Evolutionary conservation across 108 stramenopile species (phyloP).

Genomic region (Asterionellopsis glacialis): DNA sequence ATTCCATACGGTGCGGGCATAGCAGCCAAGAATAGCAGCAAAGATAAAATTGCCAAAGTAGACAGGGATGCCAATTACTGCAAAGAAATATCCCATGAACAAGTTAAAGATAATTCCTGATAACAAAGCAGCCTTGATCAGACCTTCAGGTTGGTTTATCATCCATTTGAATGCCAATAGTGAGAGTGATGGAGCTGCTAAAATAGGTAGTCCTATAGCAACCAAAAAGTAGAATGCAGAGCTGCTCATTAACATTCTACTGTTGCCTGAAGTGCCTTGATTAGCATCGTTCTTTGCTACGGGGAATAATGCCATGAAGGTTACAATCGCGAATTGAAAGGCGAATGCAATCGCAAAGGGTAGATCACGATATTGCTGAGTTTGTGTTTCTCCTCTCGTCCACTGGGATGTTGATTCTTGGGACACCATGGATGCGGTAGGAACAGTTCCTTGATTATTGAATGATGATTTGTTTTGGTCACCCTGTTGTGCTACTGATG

Average conservation of each 20-base stretch:
- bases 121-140: constrained; percentile 58
- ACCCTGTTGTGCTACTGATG: no score
- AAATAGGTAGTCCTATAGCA: constrained; percentile 15
- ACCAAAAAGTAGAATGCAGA: no score
- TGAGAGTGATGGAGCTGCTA: constrained; percentile 21
- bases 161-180: constrained; percentile 25
- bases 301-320: constrained; percentile 15
- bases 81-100: constrained; percentile 26
- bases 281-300: no score
- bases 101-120: constrained; percentile 43
- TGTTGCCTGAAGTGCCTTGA: no score
- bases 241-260: no score
- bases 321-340: constrained; percentile 20
- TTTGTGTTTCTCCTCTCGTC: constrained; percentile 27
- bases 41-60: constrained; percentile 34
- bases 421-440: no score
- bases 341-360: constrained; percentile 52
- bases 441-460: no score
- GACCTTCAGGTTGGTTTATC: constrained; percentile 29
- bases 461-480: no score
- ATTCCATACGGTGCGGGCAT: constrained; percentile 60
- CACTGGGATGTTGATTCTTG: background rate
- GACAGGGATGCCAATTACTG: constrained; percentile 28
- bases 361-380: constrained; percentile 34
- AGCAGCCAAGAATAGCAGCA: constrained; percentile 31